Conservation (phyloP, 2,329 filamentous ascomycete species). For the Trichoderma aggressivum region DNA sequence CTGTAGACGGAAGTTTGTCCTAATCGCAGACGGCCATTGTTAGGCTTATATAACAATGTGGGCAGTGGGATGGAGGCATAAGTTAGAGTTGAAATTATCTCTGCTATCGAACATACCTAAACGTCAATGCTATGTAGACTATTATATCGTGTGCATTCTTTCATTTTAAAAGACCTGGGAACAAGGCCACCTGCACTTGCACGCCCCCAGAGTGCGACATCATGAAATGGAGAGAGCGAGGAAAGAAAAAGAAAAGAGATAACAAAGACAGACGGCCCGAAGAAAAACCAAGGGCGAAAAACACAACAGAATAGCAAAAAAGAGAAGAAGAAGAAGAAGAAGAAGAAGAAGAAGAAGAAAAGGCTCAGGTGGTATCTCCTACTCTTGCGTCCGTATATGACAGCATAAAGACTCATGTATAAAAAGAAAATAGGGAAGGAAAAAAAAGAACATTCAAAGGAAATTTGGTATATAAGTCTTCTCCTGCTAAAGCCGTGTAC, state of each 20-base stretch:
- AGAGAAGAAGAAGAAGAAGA: background rate
- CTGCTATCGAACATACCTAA: background rate
- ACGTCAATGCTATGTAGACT: background rate
- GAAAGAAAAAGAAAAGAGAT: background rate
- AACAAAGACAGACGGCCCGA: background rate
- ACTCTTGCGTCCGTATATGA: constrained; percentile 19
- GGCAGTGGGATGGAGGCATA: background rate
- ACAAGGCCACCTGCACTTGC: background rate
- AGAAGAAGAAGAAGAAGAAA: background rate
- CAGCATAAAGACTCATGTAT: background rate
- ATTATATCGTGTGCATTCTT: background rate
- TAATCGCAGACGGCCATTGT: background rate
- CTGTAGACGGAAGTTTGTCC: background rate
- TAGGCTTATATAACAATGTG: background rate
- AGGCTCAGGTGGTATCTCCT: constrained; percentile 19
- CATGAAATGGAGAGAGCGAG: background rate
- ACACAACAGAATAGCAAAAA: no score
- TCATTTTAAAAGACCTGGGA: background rate
- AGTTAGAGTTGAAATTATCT: background rate
- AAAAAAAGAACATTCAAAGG: background rate
- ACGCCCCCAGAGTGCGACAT: background rate
- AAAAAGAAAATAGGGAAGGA: background rate
- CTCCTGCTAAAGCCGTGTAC: background rate
- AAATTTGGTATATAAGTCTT: constrained; percentile 6
- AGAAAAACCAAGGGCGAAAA: background rate